Base-by-base conservation (phyloP, 768 basidiomycete genomes). In the Sistotremastrum suecicum region DNA sequence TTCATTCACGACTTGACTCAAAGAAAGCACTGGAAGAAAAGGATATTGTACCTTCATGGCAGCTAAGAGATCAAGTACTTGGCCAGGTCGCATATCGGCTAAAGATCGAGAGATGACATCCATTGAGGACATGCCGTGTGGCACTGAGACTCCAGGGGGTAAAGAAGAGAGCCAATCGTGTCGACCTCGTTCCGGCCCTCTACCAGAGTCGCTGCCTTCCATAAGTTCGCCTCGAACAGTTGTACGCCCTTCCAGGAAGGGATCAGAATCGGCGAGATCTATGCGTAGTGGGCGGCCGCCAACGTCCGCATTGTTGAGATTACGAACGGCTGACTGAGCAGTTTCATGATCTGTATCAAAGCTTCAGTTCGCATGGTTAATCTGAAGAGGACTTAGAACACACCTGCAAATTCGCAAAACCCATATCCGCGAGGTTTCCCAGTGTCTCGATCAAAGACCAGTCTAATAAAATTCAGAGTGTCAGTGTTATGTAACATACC, bases 381-480 rank as follows among this genome's bases (percentile, higher is more conserved):
- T 51, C 52, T 45, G 51, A 45, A 52, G 50, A 49, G 46, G 57
- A 59, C 64, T 58, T 61, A 58, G 62, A 58, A 69, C 71, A 67
- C 75, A 88, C 86, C 88, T 53, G 82, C 76, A 56, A 87, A 91
- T 75, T 90, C 87, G 69, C 87, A 89, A 58, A 89, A 89, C 20
- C 89, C 90, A 61, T 91, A 94, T 31, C 90, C 90, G 64, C 81
- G 83, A 43, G 90, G 87, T 60, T 92, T 92, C 45, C 88, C 89
- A n/a, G 89, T 90, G 48, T 88, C 87, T 58, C 87, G 70, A 67
- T 90, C 87, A 63, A 84, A 88, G 41, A 89, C 86, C 41, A 90
- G 71, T 60, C 87, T 90, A 53, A 32, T 50, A 45, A 47, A 54
- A 38, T 30, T 12, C 48, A 48, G 43, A 44, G 41, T 41, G 5